phyloP scores from a whole-genome alignment of 768 basidiomycete genomes.

The Boletus reticulatus region DNA sequence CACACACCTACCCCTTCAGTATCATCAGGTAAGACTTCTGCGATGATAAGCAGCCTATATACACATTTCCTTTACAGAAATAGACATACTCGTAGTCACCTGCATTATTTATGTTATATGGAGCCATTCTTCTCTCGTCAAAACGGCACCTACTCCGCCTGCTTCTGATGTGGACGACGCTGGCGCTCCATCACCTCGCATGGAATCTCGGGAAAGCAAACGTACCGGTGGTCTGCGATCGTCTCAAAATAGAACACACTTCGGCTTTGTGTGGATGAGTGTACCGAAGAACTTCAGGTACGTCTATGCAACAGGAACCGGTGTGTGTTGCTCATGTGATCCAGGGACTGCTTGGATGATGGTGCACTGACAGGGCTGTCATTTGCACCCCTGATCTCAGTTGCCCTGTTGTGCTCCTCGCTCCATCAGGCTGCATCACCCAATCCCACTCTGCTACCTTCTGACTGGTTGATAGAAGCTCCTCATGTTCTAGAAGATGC shows the following conservation, averaged over 20 bases:
- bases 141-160: constrained; percentile 12
- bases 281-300: constrained; percentile 86
- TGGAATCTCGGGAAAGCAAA: constrained; percentile 47
- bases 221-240: constrained; percentile 31
- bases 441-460: constrained; percentile 41
- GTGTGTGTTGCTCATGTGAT: constrained; percentile 10
- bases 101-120: constrained; percentile 62
- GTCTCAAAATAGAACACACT: constrained; percentile 44
- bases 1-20: constrained; percentile 40
- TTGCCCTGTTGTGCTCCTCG: constrained; percentile 60
- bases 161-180: constrained; percentile 20
- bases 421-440: constrained; percentile 36
- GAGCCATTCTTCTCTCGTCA: constrained; percentile 51
- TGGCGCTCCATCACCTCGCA: constrained; percentile 39
- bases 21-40: constrained; percentile 45
- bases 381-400: constrained; percentile 78
- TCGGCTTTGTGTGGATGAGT: constrained; percentile 86
- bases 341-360: constrained; percentile 79
- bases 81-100: constrained; percentile 50
- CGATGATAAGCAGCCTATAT: not conserved
- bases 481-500: constrained; percentile 55
- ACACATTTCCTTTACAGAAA: constrained; percentile 41
- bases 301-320: constrained; percentile 10
- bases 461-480: constrained; percentile 76
- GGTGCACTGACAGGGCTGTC: constrained; percentile 82